Conservation (phyloP, 2,329 filamentous ascomycete species). For the Diaporthe ilicicola region DNA sequence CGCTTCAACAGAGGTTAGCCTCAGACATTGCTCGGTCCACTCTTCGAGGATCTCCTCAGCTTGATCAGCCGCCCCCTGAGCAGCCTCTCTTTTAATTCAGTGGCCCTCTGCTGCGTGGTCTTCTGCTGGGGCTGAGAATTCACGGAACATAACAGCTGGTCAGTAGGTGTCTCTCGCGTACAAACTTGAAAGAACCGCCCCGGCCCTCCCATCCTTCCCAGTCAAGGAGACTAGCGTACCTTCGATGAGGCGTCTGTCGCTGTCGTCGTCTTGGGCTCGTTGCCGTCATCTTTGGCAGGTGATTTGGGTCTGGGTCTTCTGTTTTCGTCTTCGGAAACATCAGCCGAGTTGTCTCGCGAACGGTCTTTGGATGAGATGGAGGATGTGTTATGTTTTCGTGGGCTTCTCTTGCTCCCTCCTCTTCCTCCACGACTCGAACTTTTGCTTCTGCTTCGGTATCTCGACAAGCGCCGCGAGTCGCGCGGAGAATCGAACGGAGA, state of each 20-base stretch:
- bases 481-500: constrained; percentile 32
- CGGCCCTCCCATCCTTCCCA: constrained; percentile 37
- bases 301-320: constrained; percentile 43
- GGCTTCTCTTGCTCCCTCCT: constrained; percentile 27
- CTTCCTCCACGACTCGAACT: constrained; percentile 33
- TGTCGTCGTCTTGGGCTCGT: constrained; percentile 34
- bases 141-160: constrained; percentile 38
- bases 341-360: constrained; percentile 62
- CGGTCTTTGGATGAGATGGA: constrained; percentile 60
- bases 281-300: constrained; percentile 42
- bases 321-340: constrained; percentile 61
- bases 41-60: constrained; percentile 59
- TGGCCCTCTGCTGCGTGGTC: constrained; percentile 52
- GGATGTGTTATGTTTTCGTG: constrained; percentile 59
- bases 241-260: constrained; percentile 35
- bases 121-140: constrained; percentile 38
- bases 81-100: constrained; percentile 57
- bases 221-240: constrained; percentile 45
- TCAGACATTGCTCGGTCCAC: constrained; percentile 49
- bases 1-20: constrained; percentile 51
- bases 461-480: constrained; percentile 32
- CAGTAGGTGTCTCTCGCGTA: constrained; percentile 36
- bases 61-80: constrained; percentile 63
- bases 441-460: constrained; percentile 31
- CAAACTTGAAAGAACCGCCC: constrained; percentile 46